phyloP scores from a whole-genome alignment of 352 stramenopile species.

The Globisporangium okanoganense region DNA sequence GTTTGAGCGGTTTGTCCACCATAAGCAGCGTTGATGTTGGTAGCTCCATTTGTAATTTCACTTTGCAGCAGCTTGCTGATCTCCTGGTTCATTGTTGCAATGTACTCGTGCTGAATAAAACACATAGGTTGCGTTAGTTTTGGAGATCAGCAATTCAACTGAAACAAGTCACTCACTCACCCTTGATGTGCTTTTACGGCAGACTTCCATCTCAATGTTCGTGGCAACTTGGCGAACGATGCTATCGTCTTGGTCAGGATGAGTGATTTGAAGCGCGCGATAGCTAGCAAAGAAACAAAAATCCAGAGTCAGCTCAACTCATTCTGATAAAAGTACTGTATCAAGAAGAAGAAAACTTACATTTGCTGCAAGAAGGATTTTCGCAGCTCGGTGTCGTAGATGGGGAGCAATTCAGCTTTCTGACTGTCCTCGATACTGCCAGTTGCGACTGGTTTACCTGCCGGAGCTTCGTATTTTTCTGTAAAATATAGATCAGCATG shows the following conservation, averaged over 20 bases:
- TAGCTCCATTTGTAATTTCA: constrained; percentile 17
- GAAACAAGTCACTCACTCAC: constrained; percentile 21
- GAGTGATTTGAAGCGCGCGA: constrained; percentile 52
- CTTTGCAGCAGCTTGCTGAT: constrained; percentile 63
- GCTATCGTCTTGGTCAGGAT: constrained; percentile 48
- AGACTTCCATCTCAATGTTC: constrained; percentile 68
- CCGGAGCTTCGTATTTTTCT: background rate
- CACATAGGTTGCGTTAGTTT: constrained; percentile 3
- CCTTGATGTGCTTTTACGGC: constrained; percentile 30
- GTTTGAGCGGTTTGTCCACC: background rate
- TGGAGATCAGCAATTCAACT: background rate
- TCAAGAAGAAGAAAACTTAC: constrained; percentile 16
- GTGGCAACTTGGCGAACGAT: constrained; percentile 55
- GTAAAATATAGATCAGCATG: background rate
- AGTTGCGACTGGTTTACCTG: background rate
- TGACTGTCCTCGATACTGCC: background rate
- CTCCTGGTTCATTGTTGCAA: constrained; percentile 49
- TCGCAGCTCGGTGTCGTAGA: constrained; percentile 34
- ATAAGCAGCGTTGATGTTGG: constrained; percentile 1
- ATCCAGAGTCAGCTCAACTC: background rate
- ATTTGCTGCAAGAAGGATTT: constrained; percentile 43
- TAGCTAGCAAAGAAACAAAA: constrained; percentile 34
- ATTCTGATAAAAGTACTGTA: background rate
- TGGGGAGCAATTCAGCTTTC: constrained; percentile 19
- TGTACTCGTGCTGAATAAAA: constrained; percentile 46